phyloP scores from a whole-genome alignment of 2,329 filamentous ascomycete species.

The Nigrospora sphaerica region DNA sequence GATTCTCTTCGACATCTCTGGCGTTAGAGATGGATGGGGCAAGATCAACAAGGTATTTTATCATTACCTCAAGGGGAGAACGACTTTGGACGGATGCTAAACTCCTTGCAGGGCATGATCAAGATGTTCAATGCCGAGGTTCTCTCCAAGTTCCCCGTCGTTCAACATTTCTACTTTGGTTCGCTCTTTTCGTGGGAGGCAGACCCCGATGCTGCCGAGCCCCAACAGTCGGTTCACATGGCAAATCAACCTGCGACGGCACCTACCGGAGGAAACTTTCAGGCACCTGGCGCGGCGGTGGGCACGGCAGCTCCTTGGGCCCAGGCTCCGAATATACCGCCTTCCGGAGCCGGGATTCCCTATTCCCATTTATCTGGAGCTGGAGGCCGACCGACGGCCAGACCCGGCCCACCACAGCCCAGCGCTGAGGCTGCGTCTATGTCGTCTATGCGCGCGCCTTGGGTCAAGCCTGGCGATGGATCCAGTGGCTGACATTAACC shows the following conservation, averaged over 20 bases:
- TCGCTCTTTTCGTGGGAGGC: conserved; percentile 71
- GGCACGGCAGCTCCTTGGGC: conserved; percentile 40
- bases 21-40: conserved; percentile 87
- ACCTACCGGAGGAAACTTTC: background rate
- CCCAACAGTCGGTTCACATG: conserved; percentile 48
- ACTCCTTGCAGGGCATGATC: conserved; percentile 68
- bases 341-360: conserved; percentile 21
- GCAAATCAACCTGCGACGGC: conserved; percentile 40
- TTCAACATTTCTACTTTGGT: conserved; percentile 90
- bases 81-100: background rate
- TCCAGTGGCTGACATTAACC: conserved; percentile 12
- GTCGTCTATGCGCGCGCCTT: conserved; percentile 14
- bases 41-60: conserved; percentile 79
- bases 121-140: conserved; percentile 99
- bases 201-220: conserved; percentile 51
- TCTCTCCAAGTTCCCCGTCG: conserved; percentile 90
- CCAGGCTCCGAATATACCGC: conserved; percentile 31
- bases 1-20: conserved; percentile 89
- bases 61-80: background rate
- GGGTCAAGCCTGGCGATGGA: conserved; percentile 18
- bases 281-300: conserved; percentile 7
- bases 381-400: conserved; percentile 11
- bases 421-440: conserved; percentile 8
- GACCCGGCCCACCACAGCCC: conserved; percentile 10
- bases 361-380: conserved; percentile 17